Evolutionary conservation across 768 basidiomycete species (phyloP).

Genomic region (Arthromyces matolae): DNA sequence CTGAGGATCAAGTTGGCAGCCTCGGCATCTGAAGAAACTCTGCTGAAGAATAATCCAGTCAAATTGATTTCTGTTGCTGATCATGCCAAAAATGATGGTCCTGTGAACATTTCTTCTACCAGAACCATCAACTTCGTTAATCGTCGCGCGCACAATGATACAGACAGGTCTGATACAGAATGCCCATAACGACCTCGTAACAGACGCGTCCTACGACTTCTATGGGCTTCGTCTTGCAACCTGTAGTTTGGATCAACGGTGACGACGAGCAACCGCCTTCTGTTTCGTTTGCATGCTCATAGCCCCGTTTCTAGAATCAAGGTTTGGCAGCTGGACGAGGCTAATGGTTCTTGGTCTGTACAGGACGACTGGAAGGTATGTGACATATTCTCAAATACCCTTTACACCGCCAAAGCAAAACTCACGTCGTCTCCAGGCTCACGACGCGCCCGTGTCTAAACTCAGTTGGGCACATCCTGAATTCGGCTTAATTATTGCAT

Average conservation of each 20-base stretch:
- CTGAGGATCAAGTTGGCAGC: no score
- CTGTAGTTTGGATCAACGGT: slow-evolving; percentile 82
- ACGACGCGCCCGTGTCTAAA: slow-evolving; percentile 84
- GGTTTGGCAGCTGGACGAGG: slow-evolving; percentile 77
- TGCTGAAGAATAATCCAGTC: no score
- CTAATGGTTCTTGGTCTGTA: slow-evolving; percentile 66
- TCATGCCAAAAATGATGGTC: no score
- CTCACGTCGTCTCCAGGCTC: slow-evolving; percentile 60
- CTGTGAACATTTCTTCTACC: no score
- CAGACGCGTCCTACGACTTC: slow-evolving; percentile 87
- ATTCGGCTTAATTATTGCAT: slow-evolving; percentile 84
- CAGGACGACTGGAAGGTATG: slow-evolving; percentile 91
- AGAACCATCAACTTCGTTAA: no score
- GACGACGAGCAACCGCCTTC: slow-evolving; percentile 26
- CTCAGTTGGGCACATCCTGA: slow-evolving; percentile 91
- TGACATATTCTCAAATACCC: neutral
- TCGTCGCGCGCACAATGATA: slow-evolving; percentile 61
- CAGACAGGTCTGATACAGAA: slow-evolving; percentile 77
- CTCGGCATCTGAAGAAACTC: no score
- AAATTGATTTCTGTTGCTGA: no score
- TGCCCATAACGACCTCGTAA: slow-evolving; percentile 77
- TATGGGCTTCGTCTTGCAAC: slow-evolving; percentile 83
- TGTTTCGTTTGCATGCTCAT: slow-evolving; percentile 9
- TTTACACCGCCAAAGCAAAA: no score
- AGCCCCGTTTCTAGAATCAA: slow-evolving; percentile 60